Evolutionary conservation across 345 rosid species (phyloP).

Genomic region (Camelina laxa): DNA sequence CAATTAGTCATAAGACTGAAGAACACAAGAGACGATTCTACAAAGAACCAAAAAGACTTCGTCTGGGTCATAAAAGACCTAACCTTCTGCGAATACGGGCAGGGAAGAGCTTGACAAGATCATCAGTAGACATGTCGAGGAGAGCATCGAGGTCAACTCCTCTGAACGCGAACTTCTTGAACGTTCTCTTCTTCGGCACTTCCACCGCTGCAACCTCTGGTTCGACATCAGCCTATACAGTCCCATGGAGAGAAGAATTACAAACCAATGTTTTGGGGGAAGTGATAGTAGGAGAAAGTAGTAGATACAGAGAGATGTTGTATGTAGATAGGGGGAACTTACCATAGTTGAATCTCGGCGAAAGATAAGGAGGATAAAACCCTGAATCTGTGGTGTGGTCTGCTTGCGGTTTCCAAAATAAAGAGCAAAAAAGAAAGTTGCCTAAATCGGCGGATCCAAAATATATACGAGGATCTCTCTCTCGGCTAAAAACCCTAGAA

Average conservation of each 20-base stretch:
- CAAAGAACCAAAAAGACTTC: neutral
- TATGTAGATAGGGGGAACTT: neutral
- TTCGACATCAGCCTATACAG: constrained; percentile 49
- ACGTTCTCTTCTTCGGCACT: constrained; percentile 71
- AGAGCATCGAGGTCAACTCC: constrained; percentile 73
- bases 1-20: neutral
- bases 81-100: constrained; percentile 79
- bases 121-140: constrained; percentile 49
- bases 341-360: constrained; percentile 23
- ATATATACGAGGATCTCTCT: constrained; percentile 7
- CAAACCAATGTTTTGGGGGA: neutral
- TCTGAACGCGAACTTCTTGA: constrained; percentile 73
- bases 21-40: neutral
- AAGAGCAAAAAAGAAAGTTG: neutral
- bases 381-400: constrained; percentile 1
- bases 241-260: neutral
- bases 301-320: neutral
- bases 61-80: neutral
- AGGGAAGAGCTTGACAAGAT: constrained; percentile 65
- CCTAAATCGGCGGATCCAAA: constrained; percentile 1
- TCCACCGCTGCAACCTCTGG: constrained; percentile 49
- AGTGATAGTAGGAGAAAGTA: neutral
- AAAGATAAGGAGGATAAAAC: neutral
- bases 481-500: constrained; percentile 1
- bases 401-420: neutral